Evolutionary conservation across 1,284 basidiomycete species (phyloP).

Genomic region (Trichosporon asahii): DNA sequence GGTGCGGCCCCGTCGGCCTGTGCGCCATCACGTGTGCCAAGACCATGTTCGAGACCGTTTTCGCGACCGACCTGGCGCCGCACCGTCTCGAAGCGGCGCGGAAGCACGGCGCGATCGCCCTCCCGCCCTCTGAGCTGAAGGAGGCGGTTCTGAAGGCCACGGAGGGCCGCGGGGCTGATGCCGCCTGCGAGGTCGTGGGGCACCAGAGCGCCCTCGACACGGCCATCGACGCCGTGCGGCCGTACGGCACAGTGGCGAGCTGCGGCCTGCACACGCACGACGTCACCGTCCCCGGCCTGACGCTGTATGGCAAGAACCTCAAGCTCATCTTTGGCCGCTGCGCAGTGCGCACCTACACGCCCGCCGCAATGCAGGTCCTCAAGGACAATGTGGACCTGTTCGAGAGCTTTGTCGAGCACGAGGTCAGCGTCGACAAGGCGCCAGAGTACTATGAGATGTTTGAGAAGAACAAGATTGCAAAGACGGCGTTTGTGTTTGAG

Average conservation of each 20-base stretch:
- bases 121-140: conserved; percentile 33
- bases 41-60: conserved; percentile 46
- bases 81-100: conserved; percentile 33
- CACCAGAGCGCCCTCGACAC: conserved; percentile 66
- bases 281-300: conserved; percentile 48
- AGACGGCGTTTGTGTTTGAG: conserved; percentile 45
- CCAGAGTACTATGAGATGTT: conserved; percentile 49
- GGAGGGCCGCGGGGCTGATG: conserved; percentile 53
- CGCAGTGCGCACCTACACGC: conserved; percentile 74
- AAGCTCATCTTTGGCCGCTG: conserved; percentile 64
- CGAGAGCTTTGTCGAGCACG: conserved; percentile 45
- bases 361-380: conserved; percentile 67
- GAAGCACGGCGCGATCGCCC: conserved; percentile 49
- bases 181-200: conserved; percentile 67
- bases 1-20: conserved; percentile 54
- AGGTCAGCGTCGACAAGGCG: conserved; percentile 42
- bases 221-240: conserved; percentile 70
- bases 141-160: conserved; percentile 39
- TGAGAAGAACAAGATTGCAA: conserved; percentile 46
- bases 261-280: conserved; percentile 62
- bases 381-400: conserved; percentile 43
- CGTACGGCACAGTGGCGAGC: conserved; percentile 73
- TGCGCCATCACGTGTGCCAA: conserved; percentile 52
- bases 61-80: conserved; percentile 39
- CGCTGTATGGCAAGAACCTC: conserved; percentile 73